Evolutionary conservation across 441 rosid species (phyloP).

Genomic region (Gossypium laxum): DNA sequence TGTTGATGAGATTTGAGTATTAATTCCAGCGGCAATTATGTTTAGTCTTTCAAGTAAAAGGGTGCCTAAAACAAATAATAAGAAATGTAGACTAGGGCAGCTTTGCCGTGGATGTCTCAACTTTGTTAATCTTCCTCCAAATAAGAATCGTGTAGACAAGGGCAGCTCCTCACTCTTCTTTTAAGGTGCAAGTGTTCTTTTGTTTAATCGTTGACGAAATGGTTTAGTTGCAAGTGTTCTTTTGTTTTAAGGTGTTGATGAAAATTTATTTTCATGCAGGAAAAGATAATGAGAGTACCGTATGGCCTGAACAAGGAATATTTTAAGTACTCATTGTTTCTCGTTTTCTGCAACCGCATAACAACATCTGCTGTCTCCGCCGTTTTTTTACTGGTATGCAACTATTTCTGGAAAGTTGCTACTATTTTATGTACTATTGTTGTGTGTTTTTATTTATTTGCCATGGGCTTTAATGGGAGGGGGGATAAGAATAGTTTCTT

Average conservation of each 20-base stretch:
- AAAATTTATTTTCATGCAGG: slow-evolving; percentile 30
- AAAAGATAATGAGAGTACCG: slow-evolving; percentile 82
- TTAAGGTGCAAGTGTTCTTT: neutral
- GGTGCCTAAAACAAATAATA: neutral
- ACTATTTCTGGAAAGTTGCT: neutral
- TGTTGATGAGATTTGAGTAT: neutral
- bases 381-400: slow-evolving; percentile 45
- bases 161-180: neutral
- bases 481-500: neutral
- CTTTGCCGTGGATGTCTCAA: neutral
- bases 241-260: slow-evolving; percentile 11
- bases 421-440: neutral
- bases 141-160: neutral
- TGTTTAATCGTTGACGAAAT: neutral
- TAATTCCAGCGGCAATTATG: neutral
- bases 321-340: slow-evolving; percentile 67
- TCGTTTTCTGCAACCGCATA: slow-evolving; percentile 81
- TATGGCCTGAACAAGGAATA: slow-evolving; percentile 63
- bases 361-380: slow-evolving; percentile 78
- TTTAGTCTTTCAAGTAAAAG: neutral
- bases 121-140: neutral
- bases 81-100: neutral
- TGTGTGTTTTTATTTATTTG: neutral
- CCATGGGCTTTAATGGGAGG: neutral
- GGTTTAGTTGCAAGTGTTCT: neutral